Conservation (phyloP, 169 alveolate genomes). For the Ichthyophthirius multifiliis region DNA sequence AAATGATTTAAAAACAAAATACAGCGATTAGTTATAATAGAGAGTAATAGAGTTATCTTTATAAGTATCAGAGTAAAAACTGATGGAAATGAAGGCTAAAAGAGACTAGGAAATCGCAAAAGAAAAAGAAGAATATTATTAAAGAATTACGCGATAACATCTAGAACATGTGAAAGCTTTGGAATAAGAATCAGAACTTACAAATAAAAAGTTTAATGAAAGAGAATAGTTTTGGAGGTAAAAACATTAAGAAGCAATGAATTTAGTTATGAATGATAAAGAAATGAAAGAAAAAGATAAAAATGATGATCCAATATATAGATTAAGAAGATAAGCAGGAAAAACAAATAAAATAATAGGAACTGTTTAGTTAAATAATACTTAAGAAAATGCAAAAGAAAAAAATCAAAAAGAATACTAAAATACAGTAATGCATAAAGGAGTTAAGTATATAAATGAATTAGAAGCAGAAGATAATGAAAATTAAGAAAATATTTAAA, state of each 20-base stretch:
- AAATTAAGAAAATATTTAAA: too few relatives aligned
- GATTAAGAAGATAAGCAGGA: conserved; percentile 13
- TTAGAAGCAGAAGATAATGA: background rate
- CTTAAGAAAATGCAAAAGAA: background rate
- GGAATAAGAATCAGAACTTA: conserved; percentile 20
- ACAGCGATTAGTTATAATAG: conserved; percentile 21
- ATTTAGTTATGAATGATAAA: background rate
- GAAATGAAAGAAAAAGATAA: conserved; percentile 1
- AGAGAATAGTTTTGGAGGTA: conserved; percentile 45
- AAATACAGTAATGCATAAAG: background rate
- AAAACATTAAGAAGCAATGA: conserved; percentile 1
- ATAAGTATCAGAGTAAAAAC: conserved; percentile 25
- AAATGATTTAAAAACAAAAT: background rate
- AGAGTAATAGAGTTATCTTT: conserved; percentile 18
- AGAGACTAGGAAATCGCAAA: conserved; percentile 27
- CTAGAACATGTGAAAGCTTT: conserved; percentile 21
- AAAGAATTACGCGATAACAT: conserved; percentile 30
- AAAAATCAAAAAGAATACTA: background rate
- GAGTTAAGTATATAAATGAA: background rate
- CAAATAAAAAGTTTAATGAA: conserved; percentile 19
- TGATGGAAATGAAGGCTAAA: conserved; percentile 16
- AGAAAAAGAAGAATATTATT: conserved; percentile 43
- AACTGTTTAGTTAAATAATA: background rate
- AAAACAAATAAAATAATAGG: background rate
- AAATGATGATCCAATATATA: conserved; percentile 10